These are phyloP conservation scores for Gryganskiella cystojenkinii DNA, from an alignment of 192 early-diverging fungal species.

Conservation along the genomic window DNA sequence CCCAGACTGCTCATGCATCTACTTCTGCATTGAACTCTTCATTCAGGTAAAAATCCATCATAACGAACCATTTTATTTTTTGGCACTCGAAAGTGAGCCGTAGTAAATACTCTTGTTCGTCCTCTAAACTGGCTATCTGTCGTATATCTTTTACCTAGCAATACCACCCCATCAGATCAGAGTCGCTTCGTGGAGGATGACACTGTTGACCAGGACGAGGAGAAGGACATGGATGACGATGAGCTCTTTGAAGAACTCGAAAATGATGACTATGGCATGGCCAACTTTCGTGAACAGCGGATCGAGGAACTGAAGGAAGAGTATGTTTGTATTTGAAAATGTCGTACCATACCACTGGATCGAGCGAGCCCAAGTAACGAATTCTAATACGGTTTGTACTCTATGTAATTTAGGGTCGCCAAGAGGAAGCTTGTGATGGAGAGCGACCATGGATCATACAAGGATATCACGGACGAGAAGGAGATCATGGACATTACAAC, in stretches of 20 bases:
- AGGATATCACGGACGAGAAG: conserved; percentile 82
- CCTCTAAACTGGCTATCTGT: too few relatives aligned
- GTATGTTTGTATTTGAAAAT: too few relatives aligned
- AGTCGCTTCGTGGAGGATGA: conserved; percentile 35
- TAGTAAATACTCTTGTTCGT: too few relatives aligned
- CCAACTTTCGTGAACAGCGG: conserved; percentile 82
- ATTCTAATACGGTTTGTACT: background rate
- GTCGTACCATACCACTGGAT: too few relatives aligned
- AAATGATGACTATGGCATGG: conserved; percentile 80
- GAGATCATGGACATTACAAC: conserved; percentile 86
- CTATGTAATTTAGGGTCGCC: conserved; percentile 59
- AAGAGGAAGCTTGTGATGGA: conserved; percentile 69
- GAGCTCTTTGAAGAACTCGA: conserved; percentile 88
- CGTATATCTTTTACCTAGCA: too few relatives aligned
- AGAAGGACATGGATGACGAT: conserved; percentile 76
- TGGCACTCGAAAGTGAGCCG: too few relatives aligned
- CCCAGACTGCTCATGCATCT: background rate
- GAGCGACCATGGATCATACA: conserved; percentile 81
- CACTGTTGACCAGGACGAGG: conserved; percentile 46
- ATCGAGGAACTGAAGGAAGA: conserved; percentile 88
- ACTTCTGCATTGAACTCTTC: background rate
- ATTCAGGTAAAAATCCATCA: too few relatives aligned
- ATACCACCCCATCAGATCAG: background rate
- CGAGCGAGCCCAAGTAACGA: background rate
- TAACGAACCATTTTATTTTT: too few relatives aligned